A percentile compares a stretch with the other conserved stretches of the same genome.
phyloP scores from a whole-genome alignment of 2,329 filamentous ascomycete species.

The Hypoxylon sp. region DNA sequence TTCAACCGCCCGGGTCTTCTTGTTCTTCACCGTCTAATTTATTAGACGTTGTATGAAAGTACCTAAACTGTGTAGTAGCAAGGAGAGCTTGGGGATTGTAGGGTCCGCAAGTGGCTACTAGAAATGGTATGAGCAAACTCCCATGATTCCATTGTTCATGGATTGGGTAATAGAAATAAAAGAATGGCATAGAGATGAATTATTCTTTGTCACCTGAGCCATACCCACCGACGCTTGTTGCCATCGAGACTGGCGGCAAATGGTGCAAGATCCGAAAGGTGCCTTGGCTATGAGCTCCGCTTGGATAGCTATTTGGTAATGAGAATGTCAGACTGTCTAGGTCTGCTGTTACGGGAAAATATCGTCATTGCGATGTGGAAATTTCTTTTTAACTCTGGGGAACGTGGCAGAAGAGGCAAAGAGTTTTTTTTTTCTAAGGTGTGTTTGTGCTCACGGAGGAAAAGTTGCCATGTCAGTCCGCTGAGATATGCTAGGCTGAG shows the following conservation, averaged over 20 bases:
- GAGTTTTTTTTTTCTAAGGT: constrained; percentile 9
- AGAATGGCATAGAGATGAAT: constrained; percentile 54
- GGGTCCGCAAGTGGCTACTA: constrained; percentile 31
- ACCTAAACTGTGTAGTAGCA: background rate
- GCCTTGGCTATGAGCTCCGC: constrained; percentile 47
- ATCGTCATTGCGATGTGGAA: constrained; percentile 43
- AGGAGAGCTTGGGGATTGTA: constrained; percentile 20
- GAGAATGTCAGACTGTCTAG: constrained; percentile 53
- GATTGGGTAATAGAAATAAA: constrained; percentile 67
- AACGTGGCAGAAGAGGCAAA: constrained; percentile 21
- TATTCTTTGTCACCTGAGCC: constrained; percentile 58
- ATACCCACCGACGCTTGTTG: constrained; percentile 46
- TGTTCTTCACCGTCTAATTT: constrained; percentile 43
- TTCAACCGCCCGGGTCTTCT: constrained; percentile 20
- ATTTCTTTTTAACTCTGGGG: constrained; percentile 30
- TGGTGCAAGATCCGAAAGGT: constrained; percentile 35
- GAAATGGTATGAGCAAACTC: constrained; percentile 39
- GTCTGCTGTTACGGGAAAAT: constrained; percentile 41
- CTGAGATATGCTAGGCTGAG: constrained; percentile 17
- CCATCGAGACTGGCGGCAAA: constrained; percentile 46
- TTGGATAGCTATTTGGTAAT: constrained; percentile 59
- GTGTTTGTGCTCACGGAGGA: constrained; percentile 22
- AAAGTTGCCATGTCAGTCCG: constrained; percentile 13
- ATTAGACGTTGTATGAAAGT: constrained; percentile 26
- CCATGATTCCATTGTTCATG: constrained; percentile 51